These are phyloP conservation scores for Haplographium delicatum DNA, from an alignment of 495 filamentous ascomycete species.

Conservation along the genomic window DNA sequence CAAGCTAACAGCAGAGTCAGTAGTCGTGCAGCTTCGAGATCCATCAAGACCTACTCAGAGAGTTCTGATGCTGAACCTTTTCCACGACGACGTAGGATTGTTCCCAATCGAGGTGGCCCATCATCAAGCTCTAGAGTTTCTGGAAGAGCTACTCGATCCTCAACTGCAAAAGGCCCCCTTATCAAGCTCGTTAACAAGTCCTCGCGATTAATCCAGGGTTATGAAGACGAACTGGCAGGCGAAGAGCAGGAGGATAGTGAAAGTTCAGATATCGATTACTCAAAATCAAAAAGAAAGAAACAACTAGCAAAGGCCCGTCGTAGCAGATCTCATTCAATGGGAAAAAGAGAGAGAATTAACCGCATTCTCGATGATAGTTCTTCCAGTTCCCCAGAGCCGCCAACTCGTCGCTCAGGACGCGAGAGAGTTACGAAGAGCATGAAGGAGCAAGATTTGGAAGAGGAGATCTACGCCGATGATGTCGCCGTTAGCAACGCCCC, in stretches of 20 bases:
- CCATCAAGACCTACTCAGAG: not conserved
- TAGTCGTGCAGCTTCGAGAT: constrained; percentile 6
- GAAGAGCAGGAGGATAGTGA: constrained; percentile 22
- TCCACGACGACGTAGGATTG: not conserved
- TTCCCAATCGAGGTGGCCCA: constrained; percentile 1
- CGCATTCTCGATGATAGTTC: not conserved
- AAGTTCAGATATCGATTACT: constrained; percentile 19
- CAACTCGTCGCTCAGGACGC: constrained; percentile 47
- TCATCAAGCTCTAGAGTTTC: constrained; percentile 1
- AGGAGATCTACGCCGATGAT: constrained; percentile 45
- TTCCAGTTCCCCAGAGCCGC: constrained; percentile 30
- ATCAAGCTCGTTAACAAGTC: constrained; percentile 10
- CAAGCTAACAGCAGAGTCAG: constrained; percentile 14
- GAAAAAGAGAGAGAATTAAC: constrained; percentile 5
- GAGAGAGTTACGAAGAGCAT: constrained; percentile 49
- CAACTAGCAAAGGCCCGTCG: not conserved
- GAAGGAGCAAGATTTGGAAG: constrained; percentile 60
- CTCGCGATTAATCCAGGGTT: constrained; percentile 1
- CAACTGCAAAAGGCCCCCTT: constrained; percentile 7
- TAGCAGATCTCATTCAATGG: not conserved
- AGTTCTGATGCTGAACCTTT: constrained; percentile 10
- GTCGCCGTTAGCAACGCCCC: constrained; percentile 40
- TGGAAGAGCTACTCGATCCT: constrained; percentile 10
- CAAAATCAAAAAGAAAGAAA: constrained; percentile 4
- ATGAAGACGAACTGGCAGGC: constrained; percentile 38